Percentiles rank a stretch among this genome's conserved stretches.
Conservation (phyloP, 2,329 filamentous ascomycete genomes). For the Talaromyces funiculosus region DNA sequence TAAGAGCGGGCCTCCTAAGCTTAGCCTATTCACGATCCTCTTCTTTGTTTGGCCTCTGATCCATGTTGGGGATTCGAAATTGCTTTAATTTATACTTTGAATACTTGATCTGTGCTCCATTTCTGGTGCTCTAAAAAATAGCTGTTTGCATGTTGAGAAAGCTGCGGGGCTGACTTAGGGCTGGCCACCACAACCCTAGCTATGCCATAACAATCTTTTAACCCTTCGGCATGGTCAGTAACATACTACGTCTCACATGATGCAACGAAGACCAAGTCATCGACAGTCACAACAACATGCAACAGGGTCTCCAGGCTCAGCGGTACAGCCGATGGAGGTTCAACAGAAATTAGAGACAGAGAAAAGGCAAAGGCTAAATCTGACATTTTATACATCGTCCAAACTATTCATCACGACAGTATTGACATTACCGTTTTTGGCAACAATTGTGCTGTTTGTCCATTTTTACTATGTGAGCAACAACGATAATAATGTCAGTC, state of each 20-base stretch:
- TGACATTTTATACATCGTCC: not conserved
- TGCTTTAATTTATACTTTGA: not conserved
- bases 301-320: not conserved
- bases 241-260: too few relatives aligned
- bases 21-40: not conserved
- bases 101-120: too few relatives aligned
- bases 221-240: too few relatives aligned
- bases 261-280: slow-evolving; percentile 8
- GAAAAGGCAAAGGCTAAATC: not conserved
- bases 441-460: slow-evolving; percentile 2
- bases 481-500: not conserved
- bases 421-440: slow-evolving; percentile 9
- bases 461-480: slow-evolving; percentile 2
- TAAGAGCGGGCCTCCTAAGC: not conserved
- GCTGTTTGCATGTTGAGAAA: not conserved
- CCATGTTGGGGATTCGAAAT: not conserved
- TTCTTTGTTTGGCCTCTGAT: not conserved
- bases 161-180: not conserved
- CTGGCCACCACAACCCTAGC: not conserved
- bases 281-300: not conserved
- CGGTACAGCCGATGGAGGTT: not conserved
- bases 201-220: not conserved
- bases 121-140: not conserved
- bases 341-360: not conserved
- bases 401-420: not conserved